These are phyloP conservation scores for Penicillium sp. DNA, from an alignment of 2,329 filamentous ascomycete genomes.

Conservation along the genomic window DNA sequence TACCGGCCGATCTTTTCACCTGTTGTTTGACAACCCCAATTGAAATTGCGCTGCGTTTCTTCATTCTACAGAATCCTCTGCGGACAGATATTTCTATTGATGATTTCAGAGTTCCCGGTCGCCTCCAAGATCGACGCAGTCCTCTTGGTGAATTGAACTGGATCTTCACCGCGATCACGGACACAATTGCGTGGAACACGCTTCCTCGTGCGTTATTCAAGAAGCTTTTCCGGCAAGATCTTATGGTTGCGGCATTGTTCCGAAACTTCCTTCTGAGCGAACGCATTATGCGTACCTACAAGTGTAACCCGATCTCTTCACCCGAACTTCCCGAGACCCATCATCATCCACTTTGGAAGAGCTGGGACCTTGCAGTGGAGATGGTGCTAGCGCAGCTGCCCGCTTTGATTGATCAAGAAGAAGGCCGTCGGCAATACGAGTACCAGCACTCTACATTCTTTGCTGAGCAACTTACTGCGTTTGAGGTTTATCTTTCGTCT, in stretches of 20 bases:
- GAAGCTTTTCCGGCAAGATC: constrained; percentile 93
- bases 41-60: constrained; percentile 94
- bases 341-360: constrained; percentile 92
- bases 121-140: constrained; percentile 87
- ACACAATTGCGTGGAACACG: constrained; percentile 98
- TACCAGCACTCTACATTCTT: constrained; percentile 97
- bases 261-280: constrained; percentile 94
- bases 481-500: constrained; percentile 88
- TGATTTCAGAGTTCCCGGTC: constrained; percentile 83
- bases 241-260: constrained; percentile 98
- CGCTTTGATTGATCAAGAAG: constrained; percentile 72
- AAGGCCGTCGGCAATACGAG: constrained; percentile 75
- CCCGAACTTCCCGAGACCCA: constrained; percentile 92
- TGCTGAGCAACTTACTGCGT: constrained; percentile 92
- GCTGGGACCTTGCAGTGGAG: constrained; percentile 96
- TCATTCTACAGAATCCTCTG: constrained; percentile 86
- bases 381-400: constrained; percentile 90
- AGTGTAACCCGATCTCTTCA: constrained; percentile 90
- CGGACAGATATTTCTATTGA: constrained; percentile 69
- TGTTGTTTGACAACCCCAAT: constrained; percentile 95
- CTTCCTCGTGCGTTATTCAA: constrained; percentile 87
- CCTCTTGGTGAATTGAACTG: constrained; percentile 96
- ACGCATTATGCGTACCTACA: constrained; percentile 92
- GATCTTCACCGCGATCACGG: constrained; percentile 99
- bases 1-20: constrained; percentile 94